Evolutionary conservation across 495 filamentous ascomycete genomes (phyloP), one percentile per base, ranked within the genome.

Genomic region (Lophium mytilinum): DNA sequence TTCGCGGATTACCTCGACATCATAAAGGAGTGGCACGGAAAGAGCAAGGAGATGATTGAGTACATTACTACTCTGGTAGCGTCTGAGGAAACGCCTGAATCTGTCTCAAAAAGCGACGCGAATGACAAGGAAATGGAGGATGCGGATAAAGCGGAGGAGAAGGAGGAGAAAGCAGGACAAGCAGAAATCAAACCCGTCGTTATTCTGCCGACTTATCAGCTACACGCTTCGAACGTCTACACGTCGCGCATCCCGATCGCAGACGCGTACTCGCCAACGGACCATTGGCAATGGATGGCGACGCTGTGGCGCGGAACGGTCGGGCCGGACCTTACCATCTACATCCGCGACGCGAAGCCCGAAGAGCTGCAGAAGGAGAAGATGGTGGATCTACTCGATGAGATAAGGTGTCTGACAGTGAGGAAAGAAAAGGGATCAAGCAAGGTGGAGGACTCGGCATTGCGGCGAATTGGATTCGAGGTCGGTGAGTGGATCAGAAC

Each of bases 241-340:
- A 85, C 90, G 0, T 80, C 77, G 50, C 72, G 76, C 14, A 81
- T 91, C 10, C 86, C 86, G 8, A 87, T 95, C 48, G 72, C 75
- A 10, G 91, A 96, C 61, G 75, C 81, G 2, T 95, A 95, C 67
- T 79, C 80, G 1, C 84, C 88, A 0, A 75, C 88, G 33, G 90
- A 98, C 65, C 93, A 98, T 68, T 98, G 93, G 93, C 90, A 96
- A 71, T 96, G 93, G 93, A 89, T 92, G 76, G 93, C 92, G 30
- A 93, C 88, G 50, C 78, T 96, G 3, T 98, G 92, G 92, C 84
- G 91, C 1, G 87, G 88, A 1, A 87, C 88, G 51, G 79, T 92
- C 0, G 90, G 89, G 0, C 81, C 91, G 0, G 93, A 98, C 71
- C 76, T 96, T 57, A 95, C 89, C 0, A 79, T 98, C 18, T 92